Evolutionary conservation across 352 stramenopile genomes (phyloP).

Genomic region (Pythium phragmitis): DNA sequence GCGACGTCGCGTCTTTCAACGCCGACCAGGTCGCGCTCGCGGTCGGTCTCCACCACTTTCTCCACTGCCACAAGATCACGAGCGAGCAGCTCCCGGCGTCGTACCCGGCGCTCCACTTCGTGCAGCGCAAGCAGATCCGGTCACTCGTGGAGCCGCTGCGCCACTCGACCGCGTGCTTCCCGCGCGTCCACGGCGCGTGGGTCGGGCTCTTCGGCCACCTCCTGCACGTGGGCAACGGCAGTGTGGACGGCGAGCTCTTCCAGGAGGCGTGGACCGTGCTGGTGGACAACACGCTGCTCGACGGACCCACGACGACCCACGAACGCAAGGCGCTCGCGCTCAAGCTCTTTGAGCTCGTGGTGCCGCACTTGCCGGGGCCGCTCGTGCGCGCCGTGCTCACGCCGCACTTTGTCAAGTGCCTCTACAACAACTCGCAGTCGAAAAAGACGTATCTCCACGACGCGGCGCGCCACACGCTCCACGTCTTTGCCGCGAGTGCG

Average conservation of each 20-base stretch:
- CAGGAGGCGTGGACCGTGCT: slow-evolving; percentile 80
- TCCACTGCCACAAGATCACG: slow-evolving; percentile 40
- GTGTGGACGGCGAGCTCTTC: slow-evolving; percentile 60
- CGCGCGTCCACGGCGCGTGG: slow-evolving; percentile 79
- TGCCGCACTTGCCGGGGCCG: slow-evolving; percentile 45
- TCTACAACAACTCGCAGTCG: slow-evolving; percentile 79
- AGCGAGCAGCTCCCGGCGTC: slow-evolving; percentile 35
- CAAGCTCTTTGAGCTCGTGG: slow-evolving; percentile 82
- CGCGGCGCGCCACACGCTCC: slow-evolving; percentile 65
- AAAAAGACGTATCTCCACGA: slow-evolving; percentile 86
- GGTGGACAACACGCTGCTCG: slow-evolving; percentile 75
- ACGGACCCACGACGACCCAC: slow-evolving; percentile 51
- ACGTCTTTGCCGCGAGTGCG: slow-evolving; percentile 48
- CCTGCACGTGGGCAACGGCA: slow-evolving; percentile 41
- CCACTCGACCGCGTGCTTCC: slow-evolving; percentile 66
- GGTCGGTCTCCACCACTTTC: slow-evolving; percentile 69
- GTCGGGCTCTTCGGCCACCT: slow-evolving; percentile 76
- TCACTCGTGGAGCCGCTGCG: slow-evolving; percentile 64
- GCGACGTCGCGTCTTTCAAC: slow-evolving; percentile 48
- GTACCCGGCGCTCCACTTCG: slow-evolving; percentile 42
- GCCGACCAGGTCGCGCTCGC: slow-evolving; percentile 81
- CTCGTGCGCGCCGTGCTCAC: slow-evolving; percentile 67
- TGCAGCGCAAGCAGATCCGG: slow-evolving; percentile 64
- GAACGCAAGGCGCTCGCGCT: slow-evolving; percentile 75
- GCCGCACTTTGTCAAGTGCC: slow-evolving; percentile 74